Percentiles rank a stretch among this genome's conserved stretches.
Evolutionary conservation across 225 moss, liverwort and hornwort genomes (phyloP).

Genomic region (Rhytidiadelphus loreus): DNA sequence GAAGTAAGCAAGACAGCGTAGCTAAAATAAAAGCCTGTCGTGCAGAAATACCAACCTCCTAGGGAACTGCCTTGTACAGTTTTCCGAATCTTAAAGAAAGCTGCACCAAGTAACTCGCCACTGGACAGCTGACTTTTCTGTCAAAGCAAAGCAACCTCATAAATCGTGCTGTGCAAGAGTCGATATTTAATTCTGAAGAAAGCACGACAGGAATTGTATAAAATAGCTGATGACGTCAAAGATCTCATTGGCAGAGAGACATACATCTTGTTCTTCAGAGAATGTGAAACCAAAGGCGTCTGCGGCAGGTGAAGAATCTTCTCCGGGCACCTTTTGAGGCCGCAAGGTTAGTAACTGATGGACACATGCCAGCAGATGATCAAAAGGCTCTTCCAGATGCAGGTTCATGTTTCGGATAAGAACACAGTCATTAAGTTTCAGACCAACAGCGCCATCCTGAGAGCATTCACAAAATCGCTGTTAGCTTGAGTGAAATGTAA

Average conservation of each 20-base stretch:
- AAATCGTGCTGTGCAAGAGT: neutral
- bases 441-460: slow-evolving; percentile 39
- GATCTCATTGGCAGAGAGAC: neutral
- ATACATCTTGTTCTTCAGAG: slow-evolving; percentile 63
- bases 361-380: slow-evolving; percentile 66
- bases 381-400: slow-evolving; percentile 67
- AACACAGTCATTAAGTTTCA: slow-evolving; percentile 69
- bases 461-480: neutral
- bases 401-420: slow-evolving; percentile 56
- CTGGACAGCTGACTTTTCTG: slow-evolving; percentile 50
- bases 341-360: slow-evolving; percentile 58
- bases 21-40: neutral
- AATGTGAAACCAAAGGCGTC: slow-evolving; percentile 47
- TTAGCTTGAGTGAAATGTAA: neutral
- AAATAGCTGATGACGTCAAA: neutral
- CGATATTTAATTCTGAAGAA: neutral
- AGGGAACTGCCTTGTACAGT: slow-evolving; percentile 51
- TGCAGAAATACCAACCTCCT: slow-evolving; percentile 45
- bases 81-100: slow-evolving; percentile 61
- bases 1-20: neutral
- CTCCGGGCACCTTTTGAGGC: slow-evolving; percentile 32
- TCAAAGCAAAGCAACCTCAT: neutral
- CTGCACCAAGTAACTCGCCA: slow-evolving; percentile 51
- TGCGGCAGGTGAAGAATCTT: slow-evolving; percentile 19
- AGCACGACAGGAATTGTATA: neutral